Percentiles rank a stretch among this genome's conserved stretches.
Conservation (phyloP, 768 basidiomycete genomes). For the Cyathus striatus region DNA sequence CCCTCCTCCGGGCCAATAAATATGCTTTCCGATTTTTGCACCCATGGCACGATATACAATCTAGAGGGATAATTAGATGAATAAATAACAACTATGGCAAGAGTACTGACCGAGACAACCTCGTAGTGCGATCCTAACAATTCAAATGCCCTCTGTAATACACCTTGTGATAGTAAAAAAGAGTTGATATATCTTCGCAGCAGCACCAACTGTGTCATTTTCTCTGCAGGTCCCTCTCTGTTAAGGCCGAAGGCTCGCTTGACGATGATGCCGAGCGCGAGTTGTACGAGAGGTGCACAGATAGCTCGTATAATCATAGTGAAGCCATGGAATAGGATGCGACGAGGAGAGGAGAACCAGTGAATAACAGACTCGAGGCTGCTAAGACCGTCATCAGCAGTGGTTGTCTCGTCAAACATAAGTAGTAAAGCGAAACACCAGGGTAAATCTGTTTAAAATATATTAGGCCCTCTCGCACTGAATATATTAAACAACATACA, state of each 20-base stretch:
- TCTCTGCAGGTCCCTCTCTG: conserved; percentile 13
- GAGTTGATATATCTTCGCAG: conserved; percentile 34
- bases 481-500: conserved; percentile 15
- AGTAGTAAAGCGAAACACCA: conserved; percentile 35
- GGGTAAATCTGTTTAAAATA: conserved; percentile 27
- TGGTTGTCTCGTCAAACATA: conserved; percentile 28
- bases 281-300: conserved; percentile 29
- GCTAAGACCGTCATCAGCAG: conserved; percentile 18
- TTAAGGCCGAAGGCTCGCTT: conserved; percentile 38
- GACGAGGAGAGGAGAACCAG: conserved; percentile 37
- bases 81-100: conserved; percentile 4
- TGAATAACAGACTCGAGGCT: conserved; percentile 34
- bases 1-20: conserved; percentile 45
- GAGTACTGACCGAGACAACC: conserved; percentile 36
- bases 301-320: conserved; percentile 33
- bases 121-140: conserved; percentile 45
- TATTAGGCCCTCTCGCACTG: neutral
- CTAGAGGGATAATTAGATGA: conserved; percentile 10
- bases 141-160: conserved; percentile 30
- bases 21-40: conserved; percentile 41
- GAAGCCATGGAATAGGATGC: conserved; percentile 32
- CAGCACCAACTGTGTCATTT: neutral
- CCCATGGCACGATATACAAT: conserved; percentile 41
- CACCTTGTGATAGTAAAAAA: conserved; percentile 27
- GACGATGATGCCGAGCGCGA: conserved; percentile 31